Evolutionary conservation across 1,139 yeast species (phyloP), one percentile per base, ranked within the genome.

Genomic region (Candida buenavistaensis): DNA sequence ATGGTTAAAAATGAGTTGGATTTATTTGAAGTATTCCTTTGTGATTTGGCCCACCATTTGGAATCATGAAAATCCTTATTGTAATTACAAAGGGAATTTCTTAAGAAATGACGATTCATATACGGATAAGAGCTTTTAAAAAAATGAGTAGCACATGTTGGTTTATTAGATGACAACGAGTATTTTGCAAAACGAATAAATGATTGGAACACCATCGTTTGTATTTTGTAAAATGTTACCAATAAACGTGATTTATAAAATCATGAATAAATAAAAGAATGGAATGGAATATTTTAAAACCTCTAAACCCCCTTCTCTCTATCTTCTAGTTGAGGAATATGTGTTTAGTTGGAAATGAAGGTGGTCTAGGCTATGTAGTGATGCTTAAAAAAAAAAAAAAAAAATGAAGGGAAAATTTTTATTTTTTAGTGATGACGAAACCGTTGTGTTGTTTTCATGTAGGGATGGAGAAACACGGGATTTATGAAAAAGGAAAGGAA

Each of bases 101-200:
- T 52, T 33, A 19, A 16, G 14, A 29, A 32, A 24, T 34, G 28
- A 20, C 35, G 23, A 16, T 40, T 44, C 30, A 67, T 53, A 48
- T 67, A 66, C 3, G 69, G 62, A 35, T 63, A 58, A 6, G 73
- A 58, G 36, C 68, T 59, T 44, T 64, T 72, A 46, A 70, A 70
- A 47, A 70, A 70, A 45, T 55, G 62, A 30, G 65, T 45, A 36
- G 51, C 49, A 11, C 34, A 21, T 8, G 29, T 26, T 6, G 32
- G 28, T 20, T 27, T 32, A 13, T 39, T 30, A 11, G 28, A 23
- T 12, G 33, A 24, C 12, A 22, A 22, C 17, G 41, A 34, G 23
- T 33, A 37, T 14, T 40, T 44, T 14, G 46, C 43, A 32, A 44
- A 38, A 30, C 44, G 35, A 30, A 44, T 44, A 22, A 44, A 35